Percentiles rank a stretch among this genome's conserved stretches.
These are phyloP conservation scores for Ampelocalamus luodianensis DNA, from an alignment of 176 grass and related monocot genomes.

Conservation along the genomic window DNA sequence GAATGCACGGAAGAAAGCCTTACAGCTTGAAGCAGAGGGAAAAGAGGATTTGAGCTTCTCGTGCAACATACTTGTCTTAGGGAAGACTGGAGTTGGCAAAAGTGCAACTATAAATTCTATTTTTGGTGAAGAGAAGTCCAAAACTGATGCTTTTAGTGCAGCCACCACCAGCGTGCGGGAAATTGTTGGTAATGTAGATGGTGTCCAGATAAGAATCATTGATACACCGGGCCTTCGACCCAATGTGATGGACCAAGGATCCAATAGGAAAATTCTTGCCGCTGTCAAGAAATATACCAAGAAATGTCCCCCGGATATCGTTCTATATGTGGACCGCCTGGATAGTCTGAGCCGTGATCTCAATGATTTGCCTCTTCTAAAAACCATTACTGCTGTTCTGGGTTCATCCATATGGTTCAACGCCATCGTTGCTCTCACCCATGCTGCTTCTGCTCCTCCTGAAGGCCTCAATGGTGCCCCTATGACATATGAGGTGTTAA, in stretches of 20 bases:
- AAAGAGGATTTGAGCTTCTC: conserved; percentile 73
- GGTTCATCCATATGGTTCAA: conserved; percentile 97
- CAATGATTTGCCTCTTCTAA: conserved; percentile 89
- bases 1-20: conserved; percentile 69
- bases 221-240: conserved; percentile 84
- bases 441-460: conserved; percentile 89
- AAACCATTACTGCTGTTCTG: conserved; percentile 73
- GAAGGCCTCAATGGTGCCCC: conserved; percentile 79
- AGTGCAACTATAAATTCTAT: conserved; percentile 98
- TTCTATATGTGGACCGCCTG: conserved; percentile 85
- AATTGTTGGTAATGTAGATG: conserved; percentile 76
- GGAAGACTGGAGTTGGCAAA: conserved; percentile 95
- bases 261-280: conserved; percentile 73
- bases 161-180: conserved; percentile 64
- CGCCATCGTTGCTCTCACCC: conserved; percentile 85
- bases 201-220: conserved; percentile 82
- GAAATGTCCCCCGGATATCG: conserved; percentile 89
- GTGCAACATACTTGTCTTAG: conserved; percentile 89
- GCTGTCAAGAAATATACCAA: conserved; percentile 84
- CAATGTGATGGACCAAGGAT: conserved; percentile 81
- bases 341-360: conserved; percentile 74
- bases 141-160: conserved; percentile 73
- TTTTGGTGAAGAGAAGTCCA: conserved; percentile 73
- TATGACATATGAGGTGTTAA: conserved; percentile 87
- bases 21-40: conserved; percentile 67